These are phyloP conservation scores for Leersia perrieri DNA, from an alignment of 176 grass and related monocot genomes.

Conservation along the genomic window DNA sequence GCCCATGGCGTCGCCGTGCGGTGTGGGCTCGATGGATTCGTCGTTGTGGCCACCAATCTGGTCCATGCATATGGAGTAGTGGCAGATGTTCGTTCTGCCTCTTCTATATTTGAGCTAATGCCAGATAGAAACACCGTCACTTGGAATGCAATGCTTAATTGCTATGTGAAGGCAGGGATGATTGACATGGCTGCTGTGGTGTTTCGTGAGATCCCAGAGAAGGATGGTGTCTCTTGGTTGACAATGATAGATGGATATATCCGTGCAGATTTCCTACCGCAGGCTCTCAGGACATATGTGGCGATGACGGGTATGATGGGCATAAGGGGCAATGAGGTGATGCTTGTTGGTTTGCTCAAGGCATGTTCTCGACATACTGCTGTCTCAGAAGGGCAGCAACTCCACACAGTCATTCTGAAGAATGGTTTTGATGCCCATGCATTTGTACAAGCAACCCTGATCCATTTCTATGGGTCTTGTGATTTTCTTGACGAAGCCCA, in stretches of 20 bases:
- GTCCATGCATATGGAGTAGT: slow-evolving; percentile 43
- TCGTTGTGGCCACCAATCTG: slow-evolving; percentile 63
- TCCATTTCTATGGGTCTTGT: slow-evolving; percentile 57
- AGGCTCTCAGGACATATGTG: slow-evolving; percentile 38
- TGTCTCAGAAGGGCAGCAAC: slow-evolving; percentile 52
- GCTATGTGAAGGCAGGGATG: slow-evolving; percentile 56
- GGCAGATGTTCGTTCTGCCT: slow-evolving; percentile 31
- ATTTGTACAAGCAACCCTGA: slow-evolving; percentile 60
- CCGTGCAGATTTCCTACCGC: background rate
- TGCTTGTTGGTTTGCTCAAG: slow-evolving; percentile 61
- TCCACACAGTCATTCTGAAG: slow-evolving; percentile 54
- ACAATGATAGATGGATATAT: slow-evolving; percentile 58
- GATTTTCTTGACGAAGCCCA: slow-evolving; percentile 28
- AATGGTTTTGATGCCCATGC: slow-evolving; percentile 51
- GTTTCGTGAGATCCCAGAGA: slow-evolving; percentile 37
- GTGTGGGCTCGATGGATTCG: slow-evolving; percentile 26
- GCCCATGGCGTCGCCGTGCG: slow-evolving; percentile 28
- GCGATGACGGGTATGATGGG: slow-evolving; percentile 37
- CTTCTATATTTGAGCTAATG: slow-evolving; percentile 43
- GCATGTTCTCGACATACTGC: slow-evolving; percentile 32
- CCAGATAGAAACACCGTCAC: slow-evolving; percentile 41
- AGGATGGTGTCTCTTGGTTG: slow-evolving; percentile 60
- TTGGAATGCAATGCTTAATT: slow-evolving; percentile 73
- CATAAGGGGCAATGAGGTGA: background rate
- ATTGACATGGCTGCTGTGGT: slow-evolving; percentile 39